phyloP scores from a whole-genome alignment of 2,329 filamentous ascomycete genomes.

The Hymenotorrendiella dingleyae region DNA sequence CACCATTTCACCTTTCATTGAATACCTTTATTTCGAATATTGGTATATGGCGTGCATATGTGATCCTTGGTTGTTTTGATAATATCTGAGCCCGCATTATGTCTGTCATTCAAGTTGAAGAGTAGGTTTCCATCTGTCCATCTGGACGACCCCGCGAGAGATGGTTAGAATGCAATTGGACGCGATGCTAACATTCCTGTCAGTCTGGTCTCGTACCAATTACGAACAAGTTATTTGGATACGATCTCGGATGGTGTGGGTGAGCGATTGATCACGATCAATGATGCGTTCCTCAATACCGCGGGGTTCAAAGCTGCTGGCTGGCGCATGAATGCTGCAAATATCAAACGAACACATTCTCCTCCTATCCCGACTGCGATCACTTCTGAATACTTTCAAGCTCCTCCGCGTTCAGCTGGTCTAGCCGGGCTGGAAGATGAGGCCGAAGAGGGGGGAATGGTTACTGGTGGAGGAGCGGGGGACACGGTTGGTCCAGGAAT shows the following conservation, averaged over 20 bases:
- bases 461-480: slow-evolving; percentile 59
- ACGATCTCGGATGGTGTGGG: slow-evolving; percentile 79
- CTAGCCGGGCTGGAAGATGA: slow-evolving; percentile 61
- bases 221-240: slow-evolving; percentile 73
- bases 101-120: slow-evolving; percentile 34
- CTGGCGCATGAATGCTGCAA: slow-evolving; percentile 67
- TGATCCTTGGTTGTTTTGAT: slow-evolving; percentile 7
- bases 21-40: neutral
- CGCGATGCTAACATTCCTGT: slow-evolving; percentile 10
- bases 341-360: slow-evolving; percentile 78
- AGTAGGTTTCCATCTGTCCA: no score
- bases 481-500: slow-evolving; percentile 64
- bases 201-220: slow-evolving; percentile 76
- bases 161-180: no score
- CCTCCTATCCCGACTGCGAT: slow-evolving; percentile 80
- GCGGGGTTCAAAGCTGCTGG: slow-evolving; percentile 77
- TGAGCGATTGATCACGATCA: slow-evolving; percentile 75
- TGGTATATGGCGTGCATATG: slow-evolving; percentile 1
- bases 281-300: slow-evolving; percentile 72
- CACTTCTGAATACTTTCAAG: slow-evolving; percentile 79
- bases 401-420: slow-evolving; percentile 54
- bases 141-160: slow-evolving; percentile 3
- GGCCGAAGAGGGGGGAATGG: slow-evolving; percentile 57
- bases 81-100: slow-evolving; percentile 17
- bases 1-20: neutral